These are phyloP conservation scores for Reticulascus tulasneorum DNA, from an alignment of 2,329 filamentous ascomycete species.

Conservation along the genomic window DNA sequence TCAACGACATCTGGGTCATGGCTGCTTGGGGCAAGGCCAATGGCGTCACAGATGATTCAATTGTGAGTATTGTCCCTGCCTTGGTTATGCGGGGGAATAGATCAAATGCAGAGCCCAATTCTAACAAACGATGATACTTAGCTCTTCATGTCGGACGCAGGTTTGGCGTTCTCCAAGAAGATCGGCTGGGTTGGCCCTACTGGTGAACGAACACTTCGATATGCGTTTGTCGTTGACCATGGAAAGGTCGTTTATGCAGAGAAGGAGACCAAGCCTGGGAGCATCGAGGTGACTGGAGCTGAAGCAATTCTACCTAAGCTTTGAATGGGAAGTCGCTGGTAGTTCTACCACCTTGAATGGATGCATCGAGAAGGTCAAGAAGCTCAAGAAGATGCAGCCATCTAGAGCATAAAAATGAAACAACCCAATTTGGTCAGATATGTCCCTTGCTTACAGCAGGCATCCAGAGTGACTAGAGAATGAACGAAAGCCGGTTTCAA, in stretches of 20 bases:
- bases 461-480: too few species aligned
- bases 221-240: constrained; percentile 77
- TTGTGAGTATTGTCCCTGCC: constrained; percentile 35
- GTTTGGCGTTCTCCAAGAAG: constrained; percentile 68
- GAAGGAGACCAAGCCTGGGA: constrained; percentile 55
- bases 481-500: too few species aligned
- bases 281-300: constrained; percentile 46
- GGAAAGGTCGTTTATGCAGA: constrained; percentile 80
- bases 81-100: neutral
- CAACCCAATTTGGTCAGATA: neutral
- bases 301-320: constrained; percentile 52
- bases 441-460: too few species aligned
- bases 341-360: neutral
- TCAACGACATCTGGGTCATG: constrained; percentile 86
- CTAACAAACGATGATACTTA: constrained; percentile 20
- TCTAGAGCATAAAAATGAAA: neutral
- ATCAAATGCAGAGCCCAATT: neutral
- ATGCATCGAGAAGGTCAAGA: neutral
- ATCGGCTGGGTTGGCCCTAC: constrained; percentile 74
- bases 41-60: constrained; percentile 64
- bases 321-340: constrained; percentile 24
- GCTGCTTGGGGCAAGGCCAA: constrained; percentile 89
- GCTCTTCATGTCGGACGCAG: constrained; percentile 72
- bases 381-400: too few species aligned
- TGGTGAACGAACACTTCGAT: constrained; percentile 73